These are phyloP conservation scores for Lasiosphaeris hirsuta DNA, from an alignment of 495 filamentous ascomycete species.

Conservation along the genomic window DNA sequence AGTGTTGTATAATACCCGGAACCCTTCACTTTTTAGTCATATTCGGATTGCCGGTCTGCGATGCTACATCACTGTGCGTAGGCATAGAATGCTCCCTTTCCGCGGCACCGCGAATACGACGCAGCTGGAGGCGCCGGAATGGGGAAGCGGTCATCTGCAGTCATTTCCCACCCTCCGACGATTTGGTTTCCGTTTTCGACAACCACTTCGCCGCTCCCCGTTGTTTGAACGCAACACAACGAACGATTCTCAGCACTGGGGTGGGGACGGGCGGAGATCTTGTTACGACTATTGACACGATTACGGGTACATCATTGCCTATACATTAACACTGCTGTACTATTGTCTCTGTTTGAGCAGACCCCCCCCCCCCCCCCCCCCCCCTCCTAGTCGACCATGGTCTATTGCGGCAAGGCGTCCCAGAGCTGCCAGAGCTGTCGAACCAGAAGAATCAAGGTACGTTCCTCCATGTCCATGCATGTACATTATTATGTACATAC, in stretches of 20 bases:
- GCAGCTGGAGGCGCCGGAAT: conserved; percentile 15
- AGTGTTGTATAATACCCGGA: too few species aligned
- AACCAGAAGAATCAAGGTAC: conserved; percentile 60
- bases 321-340: neutral
- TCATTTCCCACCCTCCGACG: conserved; percentile 17
- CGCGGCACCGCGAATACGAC: conserved; percentile 17
- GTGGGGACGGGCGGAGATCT: conserved; percentile 16
- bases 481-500: too few species aligned
- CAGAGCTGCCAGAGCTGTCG: conserved; percentile 65
- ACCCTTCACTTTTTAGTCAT: too few species aligned
- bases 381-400: conserved; percentile 55
- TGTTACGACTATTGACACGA: neutral
- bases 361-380: too few species aligned
- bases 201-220: conserved; percentile 16
- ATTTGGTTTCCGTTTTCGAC: conserved; percentile 33
- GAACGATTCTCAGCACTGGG: conserved; percentile 4
- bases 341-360: neutral
- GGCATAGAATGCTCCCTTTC: conserved; percentile 6
- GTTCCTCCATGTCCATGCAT: conserved; percentile 1
- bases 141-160: conserved; percentile 20
- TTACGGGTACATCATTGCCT: too few species aligned
- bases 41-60: neutral
- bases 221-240: conserved; percentile 15
- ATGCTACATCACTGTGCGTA: neutral
- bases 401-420: conserved; percentile 68